Conservation (phyloP, 768 basidiomycete genomes). For the Auricularia cornea region DNA sequence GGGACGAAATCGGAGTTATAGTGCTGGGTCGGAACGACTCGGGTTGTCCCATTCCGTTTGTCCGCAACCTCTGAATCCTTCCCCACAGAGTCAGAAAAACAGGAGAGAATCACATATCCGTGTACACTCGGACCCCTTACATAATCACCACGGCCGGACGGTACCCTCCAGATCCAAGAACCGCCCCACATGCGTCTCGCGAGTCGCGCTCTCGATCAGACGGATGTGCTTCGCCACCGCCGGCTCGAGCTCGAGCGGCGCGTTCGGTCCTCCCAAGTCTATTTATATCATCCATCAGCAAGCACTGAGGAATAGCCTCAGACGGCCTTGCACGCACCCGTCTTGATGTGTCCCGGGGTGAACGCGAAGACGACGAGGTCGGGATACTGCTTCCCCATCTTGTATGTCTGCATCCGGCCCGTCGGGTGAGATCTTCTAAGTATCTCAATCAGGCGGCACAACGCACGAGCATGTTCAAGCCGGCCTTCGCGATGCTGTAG, state of each 20-base stretch:
- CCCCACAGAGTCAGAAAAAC: too few relatives aligned
- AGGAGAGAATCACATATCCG: too few relatives aligned
- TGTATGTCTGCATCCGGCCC: conserved; percentile 28
- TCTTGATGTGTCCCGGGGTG: conserved; percentile 34
- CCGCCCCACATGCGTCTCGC: not conserved
- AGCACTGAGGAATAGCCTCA: not conserved
- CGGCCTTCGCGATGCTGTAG: conserved; percentile 32
- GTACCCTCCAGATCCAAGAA: not conserved
- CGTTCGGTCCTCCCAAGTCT: not conserved
- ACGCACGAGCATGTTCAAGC: conserved; percentile 10
- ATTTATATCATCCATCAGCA: not conserved
- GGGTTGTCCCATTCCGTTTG: too few relatives aligned
- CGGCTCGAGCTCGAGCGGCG: not conserved
- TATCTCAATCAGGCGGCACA: too few relatives aligned
- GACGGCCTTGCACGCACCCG: conserved; percentile 16
- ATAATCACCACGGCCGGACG: too few relatives aligned
- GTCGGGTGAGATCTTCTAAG: too few relatives aligned
- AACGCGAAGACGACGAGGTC: conserved; percentile 26
- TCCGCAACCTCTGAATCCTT: too few relatives aligned
- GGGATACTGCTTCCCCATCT: conserved; percentile 27
- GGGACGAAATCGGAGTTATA: too few relatives aligned
- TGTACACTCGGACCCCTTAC: too few relatives aligned
- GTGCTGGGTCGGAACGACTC: too few relatives aligned
- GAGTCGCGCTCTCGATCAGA: not conserved
- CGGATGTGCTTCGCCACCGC: not conserved